Evolutionary conservation across 2,329 filamentous ascomycete species (phyloP), one percentile per base, ranked within the genome.

Genomic region (Curvularia eragrostidis): DNA sequence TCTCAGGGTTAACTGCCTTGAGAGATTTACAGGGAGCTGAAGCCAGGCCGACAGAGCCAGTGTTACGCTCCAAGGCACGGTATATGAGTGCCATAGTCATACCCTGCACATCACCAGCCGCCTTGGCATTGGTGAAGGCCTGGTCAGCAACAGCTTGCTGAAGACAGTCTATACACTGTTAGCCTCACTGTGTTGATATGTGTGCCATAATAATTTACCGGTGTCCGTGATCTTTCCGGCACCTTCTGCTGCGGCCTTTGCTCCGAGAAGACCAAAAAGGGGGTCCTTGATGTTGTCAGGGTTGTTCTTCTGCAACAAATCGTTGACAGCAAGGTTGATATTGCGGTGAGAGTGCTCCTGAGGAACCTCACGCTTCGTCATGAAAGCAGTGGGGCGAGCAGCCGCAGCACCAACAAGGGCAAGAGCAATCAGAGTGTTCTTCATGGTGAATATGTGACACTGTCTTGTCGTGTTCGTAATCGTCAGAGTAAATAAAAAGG

Each of bases 1-100:
- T 88, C 77, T 90, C 87, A 2, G 87, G 82, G 76, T 90, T 90
- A 56, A 80, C 79, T 15, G 87, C 85, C 39, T 75, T 44, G 63
- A 82, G 85, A 72, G 75, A 78, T 39, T 75, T 81, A 78, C 87
- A 90, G 48, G 82, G 75, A 30, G 81, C 84, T 46, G 84, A 87
- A n/a, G 80, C 82, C 43, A 80, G 74, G 48, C 86, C 87, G 59
- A 89, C 85, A 10, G 69, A 66, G 48, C 77, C 83, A 24, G 85
- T 88, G 77, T 89, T 89, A 55, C 85, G 82, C 79, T 89, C 87
- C 21, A 85, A 73, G 30, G 81, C 79, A 43, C 81, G 79, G 74
- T 79, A 86, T 55, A 85, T 75, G 58, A 87, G 75, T 2, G 84
- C 82, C 50, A 77, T 80, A 5, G 81, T 81, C 84, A 84, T 83